Percentiles rank a stretch among this genome's conserved stretches.
Conservation (phyloP, 352 stramenopile genomes). For the Phytophthora agathidicida region DNA sequence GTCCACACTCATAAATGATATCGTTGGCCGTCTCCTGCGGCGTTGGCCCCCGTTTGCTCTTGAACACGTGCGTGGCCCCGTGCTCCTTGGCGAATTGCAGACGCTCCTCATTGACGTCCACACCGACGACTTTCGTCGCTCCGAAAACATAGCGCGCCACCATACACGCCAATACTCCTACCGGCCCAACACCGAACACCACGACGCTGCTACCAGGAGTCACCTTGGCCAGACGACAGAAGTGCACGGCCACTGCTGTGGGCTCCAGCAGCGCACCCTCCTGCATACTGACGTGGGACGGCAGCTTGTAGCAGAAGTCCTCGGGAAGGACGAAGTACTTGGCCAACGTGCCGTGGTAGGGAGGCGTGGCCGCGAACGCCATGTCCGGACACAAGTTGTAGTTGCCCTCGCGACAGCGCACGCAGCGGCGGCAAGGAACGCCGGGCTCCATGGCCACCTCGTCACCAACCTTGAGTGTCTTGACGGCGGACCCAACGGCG, state of each 20-base stretch:
- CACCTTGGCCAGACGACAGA: constrained; percentile 36
- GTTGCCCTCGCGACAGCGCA: constrained; percentile 22
- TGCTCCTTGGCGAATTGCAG: constrained; percentile 28
- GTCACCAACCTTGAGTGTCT: constrained; percentile 27
- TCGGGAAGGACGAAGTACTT: constrained; percentile 36
- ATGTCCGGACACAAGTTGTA: constrained; percentile 37
- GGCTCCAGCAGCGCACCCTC: constrained; percentile 33
- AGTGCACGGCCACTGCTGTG: constrained; percentile 34
- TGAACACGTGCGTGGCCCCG: constrained; percentile 32
- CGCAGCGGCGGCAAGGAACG: constrained; percentile 27
- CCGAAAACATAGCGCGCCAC: constrained; percentile 33
- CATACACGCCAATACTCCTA: constrained; percentile 35
- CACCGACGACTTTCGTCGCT: constrained; percentile 28
- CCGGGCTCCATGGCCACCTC: constrained; percentile 36
- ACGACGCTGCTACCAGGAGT: constrained; percentile 31
- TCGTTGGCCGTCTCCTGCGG: constrained; percentile 19
- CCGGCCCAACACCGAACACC: constrained; percentile 34
- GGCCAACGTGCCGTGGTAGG: constrained; percentile 30
- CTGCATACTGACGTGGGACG: constrained; percentile 26
- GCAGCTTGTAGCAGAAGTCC: constrained; percentile 37
- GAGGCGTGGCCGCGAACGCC: constrained; percentile 32
- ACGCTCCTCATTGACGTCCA: constrained; percentile 32
- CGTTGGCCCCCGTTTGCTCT: constrained; percentile 4
- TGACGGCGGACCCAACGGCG: constrained; percentile 27
- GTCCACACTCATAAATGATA: constrained; percentile 22